phyloP scores from a whole-genome alignment of 2,329 filamentous ascomycete species.

The Hypoxylon sp. region DNA sequence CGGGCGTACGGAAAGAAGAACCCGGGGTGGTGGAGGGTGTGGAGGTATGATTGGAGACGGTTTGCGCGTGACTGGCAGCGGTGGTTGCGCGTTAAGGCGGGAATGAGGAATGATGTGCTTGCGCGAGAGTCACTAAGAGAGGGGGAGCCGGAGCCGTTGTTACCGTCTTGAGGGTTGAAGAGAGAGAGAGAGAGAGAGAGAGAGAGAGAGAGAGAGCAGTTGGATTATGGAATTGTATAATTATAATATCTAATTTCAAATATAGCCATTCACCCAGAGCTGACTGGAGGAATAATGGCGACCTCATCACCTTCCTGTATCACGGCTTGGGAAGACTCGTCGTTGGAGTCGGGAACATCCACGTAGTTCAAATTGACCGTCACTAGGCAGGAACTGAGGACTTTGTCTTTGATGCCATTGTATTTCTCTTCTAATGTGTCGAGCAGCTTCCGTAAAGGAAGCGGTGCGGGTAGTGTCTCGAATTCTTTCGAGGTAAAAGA shows the following conservation, averaged over 20 bases:
- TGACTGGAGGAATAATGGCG: constrained; percentile 89
- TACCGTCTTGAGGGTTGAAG: constrained; percentile 27
- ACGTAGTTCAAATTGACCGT: constrained; percentile 88
- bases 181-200: no score
- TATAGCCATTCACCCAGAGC: constrained; percentile 74
- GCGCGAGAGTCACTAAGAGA: constrained; percentile 2
- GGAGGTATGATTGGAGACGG: constrained; percentile 41
- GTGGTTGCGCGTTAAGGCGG: constrained; percentile 1
- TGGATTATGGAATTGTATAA: neutral
- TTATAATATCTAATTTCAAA: constrained; percentile 16
- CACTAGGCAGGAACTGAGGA: constrained; percentile 80
- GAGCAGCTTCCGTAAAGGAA: constrained; percentile 75
- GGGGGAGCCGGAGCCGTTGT: constrained; percentile 34
- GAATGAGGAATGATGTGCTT: neutral
- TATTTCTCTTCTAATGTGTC: constrained; percentile 77
- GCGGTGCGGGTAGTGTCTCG: constrained; percentile 77
- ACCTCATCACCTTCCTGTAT: constrained; percentile 86
- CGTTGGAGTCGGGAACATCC: constrained; percentile 69
- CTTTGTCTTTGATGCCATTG: constrained; percentile 75
- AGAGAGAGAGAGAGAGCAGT: neutral
- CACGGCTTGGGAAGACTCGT: constrained; percentile 59
- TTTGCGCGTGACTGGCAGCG: constrained; percentile 4
- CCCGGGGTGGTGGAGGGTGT: constrained; percentile 53
- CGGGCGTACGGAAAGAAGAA: constrained; percentile 33
- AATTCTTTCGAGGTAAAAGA: constrained; percentile 78